Evolutionary conservation across 768 basidiomycete genomes (phyloP), one percentile per base, ranked within the genome.

Genomic region (Kwoniella mangroviensis): DNA sequence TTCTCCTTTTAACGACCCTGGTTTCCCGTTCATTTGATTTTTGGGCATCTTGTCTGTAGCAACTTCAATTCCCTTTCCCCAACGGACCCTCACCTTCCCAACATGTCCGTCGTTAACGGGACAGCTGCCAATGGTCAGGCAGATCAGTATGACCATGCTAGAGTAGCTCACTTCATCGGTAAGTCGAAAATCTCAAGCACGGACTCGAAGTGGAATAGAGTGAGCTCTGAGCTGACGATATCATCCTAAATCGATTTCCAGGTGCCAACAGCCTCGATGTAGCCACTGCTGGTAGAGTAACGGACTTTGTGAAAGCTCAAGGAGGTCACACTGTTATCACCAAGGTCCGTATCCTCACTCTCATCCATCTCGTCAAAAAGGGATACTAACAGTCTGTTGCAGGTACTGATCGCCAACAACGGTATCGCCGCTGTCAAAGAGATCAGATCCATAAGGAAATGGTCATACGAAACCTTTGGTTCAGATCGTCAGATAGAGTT

Each of bases 371-470:
- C 53, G 11, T 49, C 12, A 52, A 65, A 17, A 54, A n/a, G 43
- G 9, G 1, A 41, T 6, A 34, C 59, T 68, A 53, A 53, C 22
- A 19, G n/a, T 52, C 40, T 51, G 49, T 66, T 28, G 55, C 74
- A 98, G 96, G 91, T 98, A 77, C 91, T 98, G 76, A 98, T 99
- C 84, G 95, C 95, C 73, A 98, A 98, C 85, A 98, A 98, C 84
- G 96, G 95, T 87, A 99, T 98, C 79, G 96, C 96, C 62, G 97
- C 95, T 65, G 97, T 99, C 59, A 99, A 99, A 85, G 97, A 98
- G 85, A 99, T 99, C 79, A 90, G 97, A 59, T 98, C 97, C 57
- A 91, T 99, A 75, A 89, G 97, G 67, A 96, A 98, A 89, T 99
- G 97, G 97, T 94, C 93, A 79, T 99, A 98, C 85, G 97, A 98